These are phyloP conservation scores for Phytophthora nicotianae DNA, from an alignment of 352 stramenopile genomes.

Conservation along the genomic window DNA sequence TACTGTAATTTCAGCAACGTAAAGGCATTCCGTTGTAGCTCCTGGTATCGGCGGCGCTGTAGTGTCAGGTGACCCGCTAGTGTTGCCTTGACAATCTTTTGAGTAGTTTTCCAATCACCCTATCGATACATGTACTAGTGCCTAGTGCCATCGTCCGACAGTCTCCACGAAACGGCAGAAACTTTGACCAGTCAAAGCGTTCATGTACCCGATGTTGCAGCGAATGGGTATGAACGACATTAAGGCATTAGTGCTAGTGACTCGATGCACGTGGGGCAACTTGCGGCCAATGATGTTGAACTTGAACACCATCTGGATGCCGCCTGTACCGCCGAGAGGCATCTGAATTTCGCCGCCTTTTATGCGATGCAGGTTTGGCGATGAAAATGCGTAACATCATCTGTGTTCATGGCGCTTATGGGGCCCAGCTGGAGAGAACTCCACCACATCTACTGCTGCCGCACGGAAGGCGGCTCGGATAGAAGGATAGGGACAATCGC, in stretches of 20 bases:
- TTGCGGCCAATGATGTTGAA: constrained; percentile 22
- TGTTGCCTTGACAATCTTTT: too few species aligned
- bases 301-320: constrained; percentile 12
- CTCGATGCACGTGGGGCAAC: constrained; percentile 6
- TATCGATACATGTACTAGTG: too few species aligned
- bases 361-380: constrained; percentile 21
- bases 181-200: too few species aligned
- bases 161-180: too few species aligned
- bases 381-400: constrained; percentile 33
- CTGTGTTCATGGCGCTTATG: not conserved
- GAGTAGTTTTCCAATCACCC: too few species aligned
- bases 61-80: too few species aligned
- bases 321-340: constrained; percentile 16
- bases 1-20: too few species aligned
- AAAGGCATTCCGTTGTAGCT: too few species aligned
- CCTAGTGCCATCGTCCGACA: too few species aligned
- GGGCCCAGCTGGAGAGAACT: constrained; percentile 8
- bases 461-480: constrained; percentile 1
- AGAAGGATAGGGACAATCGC: not conserved
- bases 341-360: not conserved
- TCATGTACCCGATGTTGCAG: too few species aligned
- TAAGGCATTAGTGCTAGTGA: not conserved
- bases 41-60: too few species aligned
- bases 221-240: not conserved
- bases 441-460: not conserved